Conservation (phyloP, 768 basidiomycete species). For the Suillus hirtellus region DNA sequence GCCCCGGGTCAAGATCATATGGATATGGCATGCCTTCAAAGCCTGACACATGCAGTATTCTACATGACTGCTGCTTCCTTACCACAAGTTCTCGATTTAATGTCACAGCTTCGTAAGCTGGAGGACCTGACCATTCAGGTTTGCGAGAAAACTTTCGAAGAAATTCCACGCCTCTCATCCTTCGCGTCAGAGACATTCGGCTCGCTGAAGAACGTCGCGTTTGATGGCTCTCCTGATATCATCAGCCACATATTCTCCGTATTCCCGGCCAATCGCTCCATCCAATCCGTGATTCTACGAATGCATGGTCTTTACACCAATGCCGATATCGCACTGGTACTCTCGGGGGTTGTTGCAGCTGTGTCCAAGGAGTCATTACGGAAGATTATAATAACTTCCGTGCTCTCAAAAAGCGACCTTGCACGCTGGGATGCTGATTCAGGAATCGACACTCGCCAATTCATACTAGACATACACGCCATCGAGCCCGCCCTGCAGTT, state of each 20-base stretch:
- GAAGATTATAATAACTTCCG: conserved; percentile 3
- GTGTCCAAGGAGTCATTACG: background rate
- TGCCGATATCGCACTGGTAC: background rate
- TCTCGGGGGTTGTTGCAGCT: background rate
- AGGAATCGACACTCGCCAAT: background rate
- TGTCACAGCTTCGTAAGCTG: background rate
- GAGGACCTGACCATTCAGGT: conserved; percentile 2
- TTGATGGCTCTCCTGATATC: background rate
- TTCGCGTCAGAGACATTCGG: background rate
- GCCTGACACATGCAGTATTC: background rate
- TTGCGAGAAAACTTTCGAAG: conserved; percentile 1
- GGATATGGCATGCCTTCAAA: background rate
- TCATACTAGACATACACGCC: conserved; percentile 3
- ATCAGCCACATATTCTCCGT: background rate
- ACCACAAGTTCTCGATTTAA: conserved; percentile 1
- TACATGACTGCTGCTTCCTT: background rate
- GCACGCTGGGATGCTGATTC: background rate
- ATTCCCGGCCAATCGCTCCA: background rate
- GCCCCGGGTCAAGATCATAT: background rate
- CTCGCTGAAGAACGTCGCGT: background rate
- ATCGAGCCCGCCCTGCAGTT: conserved; percentile 5
- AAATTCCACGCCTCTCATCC: background rate
- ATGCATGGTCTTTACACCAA: conserved; percentile 4
- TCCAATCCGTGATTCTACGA: background rate
- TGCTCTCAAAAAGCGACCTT: background rate